Evolutionary conservation across 306 rosid genomes (phyloP).

Genomic region (Vigna hirtella): DNA sequence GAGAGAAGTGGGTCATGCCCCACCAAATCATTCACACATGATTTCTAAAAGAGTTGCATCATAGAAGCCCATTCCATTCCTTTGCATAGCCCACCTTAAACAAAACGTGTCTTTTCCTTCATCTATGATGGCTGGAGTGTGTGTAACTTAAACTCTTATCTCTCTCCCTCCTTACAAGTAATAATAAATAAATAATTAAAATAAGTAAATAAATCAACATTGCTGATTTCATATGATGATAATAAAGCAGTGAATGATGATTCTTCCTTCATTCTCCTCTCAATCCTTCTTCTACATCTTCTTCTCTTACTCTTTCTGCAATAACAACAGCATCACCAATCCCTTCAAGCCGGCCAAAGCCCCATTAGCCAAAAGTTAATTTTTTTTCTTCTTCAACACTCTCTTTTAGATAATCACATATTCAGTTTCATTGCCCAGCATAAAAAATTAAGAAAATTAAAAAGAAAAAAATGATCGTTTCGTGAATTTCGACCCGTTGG

Average conservation of each 20-base stretch:
- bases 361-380: constrained; percentile 27
- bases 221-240: constrained; percentile 31
- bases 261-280: constrained; percentile 52
- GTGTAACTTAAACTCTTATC: constrained; percentile 9
- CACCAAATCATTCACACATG: constrained; percentile 69
- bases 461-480: neutral
- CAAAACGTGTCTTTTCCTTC: constrained; percentile 44
- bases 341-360: constrained; percentile 50
- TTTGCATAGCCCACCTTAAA: constrained; percentile 42
- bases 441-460: neutral
- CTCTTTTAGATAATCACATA: constrained; percentile 46
- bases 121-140: constrained; percentile 35
- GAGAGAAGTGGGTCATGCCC: constrained; percentile 57
- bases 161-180: neutral
- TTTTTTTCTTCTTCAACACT: neutral
- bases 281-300: neutral
- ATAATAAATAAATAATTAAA: neutral
- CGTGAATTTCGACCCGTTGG: constrained; percentile 42
- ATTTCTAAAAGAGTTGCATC: constrained; percentile 18
- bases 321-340: neutral
- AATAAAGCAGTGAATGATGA: constrained; percentile 49
- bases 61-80: constrained; percentile 57
- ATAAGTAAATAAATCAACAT: neutral
- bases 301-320: constrained; percentile 43
- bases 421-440: neutral